Evolutionary conservation across 202 grass and related monocot genomes (phyloP), one percentile per base, ranked within the genome.

Genomic region (Alloteropsis angusta): DNA sequence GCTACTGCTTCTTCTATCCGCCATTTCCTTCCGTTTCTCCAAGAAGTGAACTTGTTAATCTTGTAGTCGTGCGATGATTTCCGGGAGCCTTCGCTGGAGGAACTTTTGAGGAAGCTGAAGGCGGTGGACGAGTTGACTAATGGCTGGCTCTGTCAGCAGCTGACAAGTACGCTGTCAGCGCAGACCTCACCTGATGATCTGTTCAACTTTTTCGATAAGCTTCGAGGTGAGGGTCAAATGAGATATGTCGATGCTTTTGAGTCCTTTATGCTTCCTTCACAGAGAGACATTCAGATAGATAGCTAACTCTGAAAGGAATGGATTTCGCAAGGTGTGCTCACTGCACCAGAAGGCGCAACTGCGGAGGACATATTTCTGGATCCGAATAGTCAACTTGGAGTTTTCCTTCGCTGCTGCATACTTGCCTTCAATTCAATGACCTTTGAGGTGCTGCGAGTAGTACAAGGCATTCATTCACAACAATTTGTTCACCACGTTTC

Each of bases 361-460:
- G 75, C 87, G 35, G 96, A 93, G 34, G 90, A 88, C 3, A 76
- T 87, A 48, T 82, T 89, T 58, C 76, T 98, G 48, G 96, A 95
- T 82, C 87, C 89, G 43, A 93, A 88, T 77, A 95, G 96, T 21
- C 96, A 93, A 54, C 88, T 98, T 71, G 96, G 96, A 55, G 68
- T 99, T 62, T 99, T 90, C 73, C 78, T 99, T 68, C 90, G 96
- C 65, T 98, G 90, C 84, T 98, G 96, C 62, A 89, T 95, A 83
- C 87, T 99, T 63, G 81, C 87, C 45, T 99, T 95, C 70, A 91
- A 91, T 87, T 85, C 88, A 58, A 84, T 99, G 77, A 87, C 77
- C 65, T 99, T 95, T 65, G 96, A 99, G 96, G 92, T 95, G 71
- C 75, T 72, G 25, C 58, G 76, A 72, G 10, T 72, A 45, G 57